These are phyloP conservation scores for Ciborinia camelliae DNA, from an alignment of 2,329 filamentous ascomycete species.

Conservation along the genomic window DNA sequence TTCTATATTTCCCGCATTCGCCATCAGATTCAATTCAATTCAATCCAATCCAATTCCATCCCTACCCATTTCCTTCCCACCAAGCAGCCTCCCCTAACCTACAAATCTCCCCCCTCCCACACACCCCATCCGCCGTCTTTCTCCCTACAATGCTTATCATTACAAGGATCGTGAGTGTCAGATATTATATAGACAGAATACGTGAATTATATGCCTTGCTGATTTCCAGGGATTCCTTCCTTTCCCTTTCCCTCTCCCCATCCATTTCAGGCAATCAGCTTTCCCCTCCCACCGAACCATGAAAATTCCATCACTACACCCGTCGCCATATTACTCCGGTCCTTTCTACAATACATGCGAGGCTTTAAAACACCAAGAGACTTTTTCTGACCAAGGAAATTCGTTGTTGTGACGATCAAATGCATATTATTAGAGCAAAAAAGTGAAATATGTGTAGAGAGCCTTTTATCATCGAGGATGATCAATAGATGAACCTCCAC, in stretches of 20 bases:
- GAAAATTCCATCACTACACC: constrained; percentile 4
- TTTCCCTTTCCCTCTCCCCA: neutral
- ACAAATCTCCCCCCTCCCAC: neutral
- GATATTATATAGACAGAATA: constrained; percentile 20
- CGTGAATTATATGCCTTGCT: constrained; percentile 9
- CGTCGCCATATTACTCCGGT: constrained; percentile 17
- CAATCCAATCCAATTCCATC: neutral
- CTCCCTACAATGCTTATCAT: constrained; percentile 1
- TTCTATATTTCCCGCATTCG: neutral
- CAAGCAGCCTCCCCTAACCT: neutral
- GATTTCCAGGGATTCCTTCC: neutral
- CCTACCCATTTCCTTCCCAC: neutral
- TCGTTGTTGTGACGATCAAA: constrained; percentile 14
- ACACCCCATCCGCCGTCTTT: too few relatives aligned
- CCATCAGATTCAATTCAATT: neutral
- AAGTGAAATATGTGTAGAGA: constrained; percentile 10
- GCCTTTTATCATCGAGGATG: constrained; percentile 15
- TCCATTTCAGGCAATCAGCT: neutral
- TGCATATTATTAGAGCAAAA: constrained; percentile 12
- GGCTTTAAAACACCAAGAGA: constrained; percentile 17
- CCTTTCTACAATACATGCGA: constrained; percentile 18
- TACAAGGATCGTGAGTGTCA: constrained; percentile 11
- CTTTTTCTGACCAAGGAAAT: constrained; percentile 22
- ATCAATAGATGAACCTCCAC: constrained; percentile 28
- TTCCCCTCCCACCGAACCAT: neutral